Evolutionary conservation across 2,329 filamentous ascomycete genomes (phyloP).

Genomic region (Monilinia laxa): DNA sequence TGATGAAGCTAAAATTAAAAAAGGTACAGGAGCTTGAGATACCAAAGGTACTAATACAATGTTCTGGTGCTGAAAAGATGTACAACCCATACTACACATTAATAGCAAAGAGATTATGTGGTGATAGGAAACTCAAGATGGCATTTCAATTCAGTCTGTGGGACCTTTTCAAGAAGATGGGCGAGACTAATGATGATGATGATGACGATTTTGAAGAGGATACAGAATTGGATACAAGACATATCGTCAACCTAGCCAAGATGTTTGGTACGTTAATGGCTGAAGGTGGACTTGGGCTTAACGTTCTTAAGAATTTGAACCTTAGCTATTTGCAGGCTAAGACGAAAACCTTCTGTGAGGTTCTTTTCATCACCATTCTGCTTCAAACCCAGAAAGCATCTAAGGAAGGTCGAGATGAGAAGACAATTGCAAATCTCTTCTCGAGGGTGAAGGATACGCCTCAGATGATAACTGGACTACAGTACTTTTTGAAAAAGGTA

Average conservation of each 20-base stretch:
- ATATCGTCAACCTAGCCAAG: slow-evolving; percentile 66
- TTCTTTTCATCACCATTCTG: slow-evolving; percentile 75
- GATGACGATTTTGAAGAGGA: slow-evolving; percentile 59
- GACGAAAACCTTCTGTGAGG: slow-evolving; percentile 75
- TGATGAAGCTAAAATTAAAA: slow-evolving; percentile 81
- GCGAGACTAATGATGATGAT: slow-evolving; percentile 67
- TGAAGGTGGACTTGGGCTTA: slow-evolving; percentile 58
- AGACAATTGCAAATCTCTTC: slow-evolving; percentile 65
- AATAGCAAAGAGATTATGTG: slow-evolving; percentile 75
- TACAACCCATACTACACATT: slow-evolving; percentile 96
- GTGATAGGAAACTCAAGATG: slow-evolving; percentile 72
- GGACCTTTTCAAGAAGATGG: slow-evolving; percentile 80
- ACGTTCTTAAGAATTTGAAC: slow-evolving; percentile 69
- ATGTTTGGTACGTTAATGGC: slow-evolving; percentile 63
- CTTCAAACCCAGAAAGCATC: slow-evolving; percentile 59
- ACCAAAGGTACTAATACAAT: slow-evolving; percentile 82
- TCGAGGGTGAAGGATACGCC: slow-evolving; percentile 61
- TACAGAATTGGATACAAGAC: slow-evolving; percentile 52
- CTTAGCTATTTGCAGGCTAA: slow-evolving; percentile 74
- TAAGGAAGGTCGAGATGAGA: slow-evolving; percentile 52
- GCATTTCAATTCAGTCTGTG: slow-evolving; percentile 86
- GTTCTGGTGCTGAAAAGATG: slow-evolving; percentile 73
- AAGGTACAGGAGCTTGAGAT: slow-evolving; percentile 84
- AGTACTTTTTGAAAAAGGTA: slow-evolving; percentile 76
- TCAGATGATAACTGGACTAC: slow-evolving; percentile 69